A percentile compares a stretch with the other conserved stretches of the same genome.
Conservation (phyloP, 2,329 filamentous ascomycete species). For the Elsinoe batatas region DNA sequence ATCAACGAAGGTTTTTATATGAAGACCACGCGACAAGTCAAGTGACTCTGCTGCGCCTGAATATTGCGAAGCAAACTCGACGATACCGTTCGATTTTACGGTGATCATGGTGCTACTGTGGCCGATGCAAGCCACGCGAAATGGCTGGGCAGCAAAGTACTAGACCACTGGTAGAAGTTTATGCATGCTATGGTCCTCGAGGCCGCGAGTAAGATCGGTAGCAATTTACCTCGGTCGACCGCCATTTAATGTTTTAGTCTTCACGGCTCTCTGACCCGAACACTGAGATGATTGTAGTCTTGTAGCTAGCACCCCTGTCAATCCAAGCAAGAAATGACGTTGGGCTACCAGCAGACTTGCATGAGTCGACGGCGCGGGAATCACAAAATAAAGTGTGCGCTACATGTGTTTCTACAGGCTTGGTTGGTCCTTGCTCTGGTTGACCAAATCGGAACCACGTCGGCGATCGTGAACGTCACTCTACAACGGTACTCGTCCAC, state of each 20-base stretch:
- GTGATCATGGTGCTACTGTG: background rate
- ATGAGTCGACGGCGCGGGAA: background rate
- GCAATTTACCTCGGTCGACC: conserved; percentile 4
- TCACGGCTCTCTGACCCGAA: background rate
- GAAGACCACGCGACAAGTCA: background rate
- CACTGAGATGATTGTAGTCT: background rate
- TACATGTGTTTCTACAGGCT: background rate
- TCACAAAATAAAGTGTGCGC: background rate
- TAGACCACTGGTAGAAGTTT: background rate
- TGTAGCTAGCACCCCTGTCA: background rate
- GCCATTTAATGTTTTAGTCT: background rate
- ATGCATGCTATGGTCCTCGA: background rate
- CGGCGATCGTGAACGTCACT: conserved; percentile 8
- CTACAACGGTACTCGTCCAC: background rate
- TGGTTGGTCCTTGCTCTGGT: background rate
- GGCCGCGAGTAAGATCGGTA: background rate
- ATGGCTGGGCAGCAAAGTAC: too few species aligned
- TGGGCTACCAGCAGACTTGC: background rate
- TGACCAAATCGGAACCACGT: background rate
- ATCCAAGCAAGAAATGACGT: background rate
- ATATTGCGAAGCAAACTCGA: background rate
- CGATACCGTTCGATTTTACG: background rate
- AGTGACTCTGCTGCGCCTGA: background rate
- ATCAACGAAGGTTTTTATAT: background rate
- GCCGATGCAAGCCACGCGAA: background rate